Evolutionary conservation across 2,329 filamentous ascomycete genomes (phyloP).

Genomic region (Claviceps sorghi): DNA sequence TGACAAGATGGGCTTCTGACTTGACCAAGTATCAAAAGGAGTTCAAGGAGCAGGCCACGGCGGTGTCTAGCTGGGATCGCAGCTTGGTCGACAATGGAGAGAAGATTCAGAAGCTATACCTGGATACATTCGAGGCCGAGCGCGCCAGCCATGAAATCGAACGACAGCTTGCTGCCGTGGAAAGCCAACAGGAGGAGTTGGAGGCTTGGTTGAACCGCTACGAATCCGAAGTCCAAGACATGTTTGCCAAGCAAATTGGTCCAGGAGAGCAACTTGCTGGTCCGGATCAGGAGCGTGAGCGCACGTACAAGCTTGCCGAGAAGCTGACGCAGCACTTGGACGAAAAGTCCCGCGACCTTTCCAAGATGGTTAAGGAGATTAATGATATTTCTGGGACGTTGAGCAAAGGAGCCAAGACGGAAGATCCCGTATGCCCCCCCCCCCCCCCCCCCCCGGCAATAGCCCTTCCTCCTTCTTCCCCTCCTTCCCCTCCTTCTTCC

Average conservation of each 20-base stretch:
- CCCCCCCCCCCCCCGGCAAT: slow-evolving; percentile 12
- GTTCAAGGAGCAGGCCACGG: slow-evolving; percentile 78
- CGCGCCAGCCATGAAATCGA: slow-evolving; percentile 88
- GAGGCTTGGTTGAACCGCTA: slow-evolving; percentile 80
- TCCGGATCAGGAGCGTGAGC: slow-evolving; percentile 88
- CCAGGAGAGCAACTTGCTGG: slow-evolving; percentile 63
- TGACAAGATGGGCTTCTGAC: slow-evolving; percentile 91
- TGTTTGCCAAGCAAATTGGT: slow-evolving; percentile 70
- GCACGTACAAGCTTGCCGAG: slow-evolving; percentile 91
- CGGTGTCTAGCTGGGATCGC: slow-evolving; percentile 82
- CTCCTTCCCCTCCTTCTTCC: slow-evolving; percentile 5
- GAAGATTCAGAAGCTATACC: slow-evolving; percentile 86
- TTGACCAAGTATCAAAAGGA: slow-evolving; percentile 93
- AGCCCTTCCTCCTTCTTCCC: neutral
- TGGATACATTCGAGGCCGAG: slow-evolving; percentile 86
- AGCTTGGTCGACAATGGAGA: slow-evolving; percentile 85
- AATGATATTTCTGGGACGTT: slow-evolving; percentile 82
- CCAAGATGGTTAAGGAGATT: slow-evolving; percentile 96
- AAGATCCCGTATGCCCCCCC: slow-evolving; percentile 58
- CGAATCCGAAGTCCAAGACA: slow-evolving; percentile 77
- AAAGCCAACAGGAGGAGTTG: slow-evolving; percentile 85
- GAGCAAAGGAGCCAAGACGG: slow-evolving; percentile 76
- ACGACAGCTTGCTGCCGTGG: slow-evolving; percentile 74
- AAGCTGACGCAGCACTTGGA: slow-evolving; percentile 81
- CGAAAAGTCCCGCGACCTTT: slow-evolving; percentile 83